Evolutionary conservation across 495 filamentous ascomycete genomes (phyloP), one percentile per base, ranked within the genome.

Genomic region (Arthonia radiata): DNA sequence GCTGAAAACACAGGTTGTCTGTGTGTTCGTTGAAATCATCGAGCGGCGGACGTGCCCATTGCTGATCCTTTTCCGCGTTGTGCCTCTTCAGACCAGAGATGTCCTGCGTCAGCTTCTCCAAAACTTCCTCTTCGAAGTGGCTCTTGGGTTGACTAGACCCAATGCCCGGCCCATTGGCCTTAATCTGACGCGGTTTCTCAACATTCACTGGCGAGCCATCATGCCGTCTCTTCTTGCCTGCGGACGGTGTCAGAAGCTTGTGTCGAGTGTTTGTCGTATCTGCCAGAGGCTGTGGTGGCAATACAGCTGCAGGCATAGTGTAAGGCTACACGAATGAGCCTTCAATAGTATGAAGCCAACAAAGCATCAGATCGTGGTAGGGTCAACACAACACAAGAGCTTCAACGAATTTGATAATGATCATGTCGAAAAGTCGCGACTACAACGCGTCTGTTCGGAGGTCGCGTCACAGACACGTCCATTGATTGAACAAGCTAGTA

Each of bases 21-120:
- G 47, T 71, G 16, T 52, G 37, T n/a, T 69, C 61, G 33, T 83
- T 52, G 44, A 82, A 92, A 25, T 61, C 56, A 4, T 62, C 63
- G 4, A 94, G 48, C 6, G 57, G 51, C 7, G 89, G 89, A 15
- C 86, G 63, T 11, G 67, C 64, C 86, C 86, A 99, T 37, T 80
- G 65, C 48, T 99, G 86, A 46, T 94, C 86, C 44, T 71, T 83
- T 41, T 94, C 89, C 2, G 76, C 56, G 42, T 86, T 91, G 41
- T 56, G 72, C 38, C 73, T 52, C 50, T 79, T 92, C 38, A 91
- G 57, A 2, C 65, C 78, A 9, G 52, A 64, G 21, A 94, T 79
- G 44, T 92, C 80, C 49, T 93, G 83, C 18, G 78, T 79, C 48
- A 97, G 57, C 47, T 81, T 90, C 54, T 91, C 83, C 28, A 97